phyloP scores from a whole-genome alignment of 2,329 filamentous ascomycete genomes.

The Gremmenia infestans region DNA sequence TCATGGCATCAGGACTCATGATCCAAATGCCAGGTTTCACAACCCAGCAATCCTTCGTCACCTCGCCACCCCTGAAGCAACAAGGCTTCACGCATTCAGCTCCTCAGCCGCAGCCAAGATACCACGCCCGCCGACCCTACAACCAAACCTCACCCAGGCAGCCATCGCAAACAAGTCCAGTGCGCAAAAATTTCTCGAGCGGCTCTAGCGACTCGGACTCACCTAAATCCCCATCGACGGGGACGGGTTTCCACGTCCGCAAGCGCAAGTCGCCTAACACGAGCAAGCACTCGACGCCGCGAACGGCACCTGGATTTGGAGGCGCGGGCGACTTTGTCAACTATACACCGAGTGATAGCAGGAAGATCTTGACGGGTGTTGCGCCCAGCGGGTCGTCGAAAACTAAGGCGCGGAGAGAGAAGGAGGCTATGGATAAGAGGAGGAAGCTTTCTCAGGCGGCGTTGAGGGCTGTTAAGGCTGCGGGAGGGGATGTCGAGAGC shows the following conservation, averaged over 20 bases:
- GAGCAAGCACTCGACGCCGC: constrained; percentile 31
- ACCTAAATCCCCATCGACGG: constrained; percentile 3
- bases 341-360: constrained; percentile 76
- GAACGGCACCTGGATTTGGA: constrained; percentile 33
- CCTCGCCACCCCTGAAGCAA: constrained; percentile 13
- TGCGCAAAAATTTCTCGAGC: constrained; percentile 5
- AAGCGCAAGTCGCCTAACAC: constrained; percentile 22
- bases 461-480: constrained; percentile 62
- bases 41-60: constrained; percentile 19
- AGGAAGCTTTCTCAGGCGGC: constrained; percentile 64
- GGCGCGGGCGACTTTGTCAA: constrained; percentile 70
- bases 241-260: constrained; percentile 19
- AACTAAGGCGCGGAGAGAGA: constrained; percentile 88
- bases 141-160: constrained; percentile 5
- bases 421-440: constrained; percentile 76
- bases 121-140: constrained; percentile 10
- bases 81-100: constrained; percentile 15
- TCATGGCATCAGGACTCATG: constrained; percentile 24
- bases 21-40: constrained; percentile 26
- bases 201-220: constrained; percentile 15
- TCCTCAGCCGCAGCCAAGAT: constrained; percentile 5
- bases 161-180: constrained; percentile 4
- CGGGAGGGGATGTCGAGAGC: constrained; percentile 61
- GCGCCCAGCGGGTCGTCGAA: constrained; percentile 88
- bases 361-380: constrained; percentile 79